These are phyloP conservation scores for Mortierella sp. DNA, from an alignment of 371 early-diverging fungal species.

Conservation along the genomic window DNA sequence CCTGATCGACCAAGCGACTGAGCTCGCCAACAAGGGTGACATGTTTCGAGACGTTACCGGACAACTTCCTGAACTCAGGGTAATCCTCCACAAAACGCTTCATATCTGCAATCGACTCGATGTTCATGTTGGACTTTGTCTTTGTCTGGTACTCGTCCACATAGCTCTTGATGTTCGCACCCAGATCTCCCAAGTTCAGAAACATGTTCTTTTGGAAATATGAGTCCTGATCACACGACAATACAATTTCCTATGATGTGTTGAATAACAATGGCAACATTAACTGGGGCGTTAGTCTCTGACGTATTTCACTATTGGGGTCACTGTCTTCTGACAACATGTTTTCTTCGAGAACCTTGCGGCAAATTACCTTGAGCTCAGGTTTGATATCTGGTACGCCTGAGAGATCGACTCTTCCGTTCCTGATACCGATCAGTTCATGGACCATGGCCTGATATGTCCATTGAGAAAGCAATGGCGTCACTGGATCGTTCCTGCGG, in stretches of 20 bases:
- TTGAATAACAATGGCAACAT: too few relatives aligned
- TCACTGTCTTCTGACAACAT: too few relatives aligned
- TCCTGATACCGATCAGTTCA: slow-evolving; percentile 94
- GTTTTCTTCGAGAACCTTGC: not conserved
- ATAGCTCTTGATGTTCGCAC: slow-evolving; percentile 92
- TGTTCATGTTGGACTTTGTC: slow-evolving; percentile 89
- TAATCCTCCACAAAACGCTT: slow-evolving; percentile 98
- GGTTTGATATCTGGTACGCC: slow-evolving; percentile 83
- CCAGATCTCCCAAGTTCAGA: slow-evolving; percentile 95
- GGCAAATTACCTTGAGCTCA: slow-evolving; percentile 79
- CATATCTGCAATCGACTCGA: slow-evolving; percentile 97
- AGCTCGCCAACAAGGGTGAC: slow-evolving; percentile 96
- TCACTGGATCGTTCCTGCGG: slow-evolving; percentile 96
- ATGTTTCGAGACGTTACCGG: slow-evolving; percentile 97
- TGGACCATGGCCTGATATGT: slow-evolving; percentile 99
- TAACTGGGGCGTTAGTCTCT: too few relatives aligned
- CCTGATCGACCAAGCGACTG: slow-evolving; percentile 81
- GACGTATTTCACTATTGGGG: too few relatives aligned
- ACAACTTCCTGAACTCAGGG: slow-evolving; percentile 95
- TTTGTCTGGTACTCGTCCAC: slow-evolving; percentile 94
- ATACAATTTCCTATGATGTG: slow-evolving; percentile 81
- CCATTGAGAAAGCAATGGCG: slow-evolving; percentile 98
- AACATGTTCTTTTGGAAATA: slow-evolving; percentile 93
- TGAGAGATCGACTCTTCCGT: slow-evolving; percentile 94
- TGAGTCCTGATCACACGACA: slow-evolving; percentile 89